A percentile compares a stretch with the other conserved stretches of the same genome.
phyloP scores from a whole-genome alignment of 768 basidiomycete genomes.

The Ramaria sp. region DNA sequence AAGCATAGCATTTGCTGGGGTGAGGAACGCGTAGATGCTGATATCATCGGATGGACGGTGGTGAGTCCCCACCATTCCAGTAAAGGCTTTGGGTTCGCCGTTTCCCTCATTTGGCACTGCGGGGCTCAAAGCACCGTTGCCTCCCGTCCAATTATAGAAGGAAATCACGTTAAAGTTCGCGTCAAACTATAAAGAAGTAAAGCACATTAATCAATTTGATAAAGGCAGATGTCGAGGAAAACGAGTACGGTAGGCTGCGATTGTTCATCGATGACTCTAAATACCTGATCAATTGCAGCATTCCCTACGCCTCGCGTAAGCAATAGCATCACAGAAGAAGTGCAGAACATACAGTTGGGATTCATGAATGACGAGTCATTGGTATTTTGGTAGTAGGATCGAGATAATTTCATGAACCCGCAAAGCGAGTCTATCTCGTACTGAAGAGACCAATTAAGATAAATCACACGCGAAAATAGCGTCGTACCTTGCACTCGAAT shows the following conservation, averaged over 20 bases:
- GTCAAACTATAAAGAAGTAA: conserved; percentile 36
- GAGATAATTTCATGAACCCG: conserved; percentile 68
- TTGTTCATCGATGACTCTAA: conserved; percentile 68
- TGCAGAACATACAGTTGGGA: conserved; percentile 36
- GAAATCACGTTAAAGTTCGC: conserved; percentile 62
- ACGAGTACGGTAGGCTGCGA: conserved; percentile 38
- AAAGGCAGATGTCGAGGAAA: background rate
- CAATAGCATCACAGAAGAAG: background rate
- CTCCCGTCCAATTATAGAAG: conserved; percentile 78
- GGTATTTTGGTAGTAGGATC: conserved; percentile 63
- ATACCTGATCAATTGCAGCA: conserved; percentile 56
- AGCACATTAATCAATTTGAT: background rate
- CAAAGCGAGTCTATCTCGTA: conserved; percentile 76
- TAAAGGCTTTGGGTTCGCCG: conserved; percentile 66
- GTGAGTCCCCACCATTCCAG: conserved; percentile 66
- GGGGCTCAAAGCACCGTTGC: conserved; percentile 50
- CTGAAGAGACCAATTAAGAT: conserved; percentile 22
- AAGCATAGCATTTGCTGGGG: conserved; percentile 75
- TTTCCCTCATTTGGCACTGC: conserved; percentile 58
- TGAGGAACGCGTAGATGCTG: conserved; percentile 62
- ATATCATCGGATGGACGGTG: conserved; percentile 72
- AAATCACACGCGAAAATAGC: background rate
- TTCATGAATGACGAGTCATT: conserved; percentile 66
- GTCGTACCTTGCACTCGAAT: conserved; percentile 68
- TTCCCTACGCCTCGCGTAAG: conserved; percentile 32